Conservation (phyloP, 305 asterid genomes). For the Fraxinus sp. region DNA sequence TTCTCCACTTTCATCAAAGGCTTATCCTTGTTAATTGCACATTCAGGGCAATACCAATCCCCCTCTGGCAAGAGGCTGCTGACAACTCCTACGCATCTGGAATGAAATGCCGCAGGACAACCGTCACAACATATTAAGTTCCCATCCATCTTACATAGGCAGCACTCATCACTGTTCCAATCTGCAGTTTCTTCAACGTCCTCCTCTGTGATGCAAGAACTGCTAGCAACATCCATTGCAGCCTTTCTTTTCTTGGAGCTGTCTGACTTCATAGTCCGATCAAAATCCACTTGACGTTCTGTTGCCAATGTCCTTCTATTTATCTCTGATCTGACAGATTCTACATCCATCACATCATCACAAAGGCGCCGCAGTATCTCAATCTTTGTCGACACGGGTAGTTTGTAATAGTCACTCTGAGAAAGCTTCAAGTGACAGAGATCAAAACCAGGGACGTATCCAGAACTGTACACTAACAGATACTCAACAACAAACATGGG, state of each 20-base stretch:
- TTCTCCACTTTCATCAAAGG: constrained; percentile 59
- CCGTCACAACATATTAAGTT: constrained; percentile 94
- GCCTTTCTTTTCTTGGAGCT: constrained; percentile 61
- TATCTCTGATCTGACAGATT: constrained; percentile 64
- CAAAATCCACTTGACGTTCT: constrained; percentile 52
- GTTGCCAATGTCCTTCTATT: constrained; percentile 56
- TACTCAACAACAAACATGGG: constrained; percentile 84
- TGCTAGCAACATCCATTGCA: constrained; percentile 48
- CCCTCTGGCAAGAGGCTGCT: constrained; percentile 88
- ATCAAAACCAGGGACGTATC: constrained; percentile 58
- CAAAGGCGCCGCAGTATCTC: constrained; percentile 79
- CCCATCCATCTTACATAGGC: constrained; percentile 95
- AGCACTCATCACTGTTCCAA: constrained; percentile 87
- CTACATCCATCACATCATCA: constrained; percentile 82
- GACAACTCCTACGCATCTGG: constrained; percentile 85
- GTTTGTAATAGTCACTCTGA: constrained; percentile 61
- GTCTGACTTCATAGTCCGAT: constrained; percentile 43
- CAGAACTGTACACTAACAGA: constrained; percentile 66
- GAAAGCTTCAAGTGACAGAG: constrained; percentile 50
- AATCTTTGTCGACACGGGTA: constrained; percentile 63
- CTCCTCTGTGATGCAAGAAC: constrained; percentile 68
- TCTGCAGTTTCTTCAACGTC: constrained; percentile 55
- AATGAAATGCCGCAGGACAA: constrained; percentile 94
- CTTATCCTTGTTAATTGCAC: constrained; percentile 63
- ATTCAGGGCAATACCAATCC: constrained; percentile 97